Conservation (phyloP, 179 eudicot species). For the Beta corolliflora region DNA sequence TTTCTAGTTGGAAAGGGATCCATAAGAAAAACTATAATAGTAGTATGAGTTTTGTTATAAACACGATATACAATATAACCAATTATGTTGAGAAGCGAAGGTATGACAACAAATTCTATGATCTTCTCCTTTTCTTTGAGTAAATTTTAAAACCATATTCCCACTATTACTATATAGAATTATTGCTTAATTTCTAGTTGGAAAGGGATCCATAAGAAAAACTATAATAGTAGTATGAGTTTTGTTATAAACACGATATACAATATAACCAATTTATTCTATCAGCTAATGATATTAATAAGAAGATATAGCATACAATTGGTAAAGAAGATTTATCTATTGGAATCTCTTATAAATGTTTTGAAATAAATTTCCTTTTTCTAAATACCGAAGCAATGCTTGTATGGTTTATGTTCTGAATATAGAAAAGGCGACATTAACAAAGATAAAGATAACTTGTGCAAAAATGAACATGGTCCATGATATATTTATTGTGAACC, state of each 20-base stretch:
- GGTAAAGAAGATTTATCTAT: not conserved
- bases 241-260: not conserved
- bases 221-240: not conserved
- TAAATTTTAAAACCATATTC: not conserved
- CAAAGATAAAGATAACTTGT: too few species aligned
- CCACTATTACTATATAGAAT: not conserved
- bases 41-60: not conserved
- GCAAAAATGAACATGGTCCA: too few species aligned
- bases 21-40: too few species aligned
- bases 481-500: too few species aligned
- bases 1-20: not conserved
- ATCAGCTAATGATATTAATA: too few species aligned
- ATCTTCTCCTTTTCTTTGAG: not conserved
- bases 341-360: not conserved
- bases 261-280: too few species aligned
- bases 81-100: slow-evolving; percentile 44
- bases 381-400: not conserved
- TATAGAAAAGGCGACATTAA: too few species aligned
- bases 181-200: not conserved
- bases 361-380: not conserved
- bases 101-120: slow-evolving; percentile 29
- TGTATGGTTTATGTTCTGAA: too few species aligned
- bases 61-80: not conserved
- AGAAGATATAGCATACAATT: too few species aligned
- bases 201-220: too few species aligned